Conservation (phyloP, 2,329 filamentous ascomycete species). For the Colletotrichum simmondsii region DNA sequence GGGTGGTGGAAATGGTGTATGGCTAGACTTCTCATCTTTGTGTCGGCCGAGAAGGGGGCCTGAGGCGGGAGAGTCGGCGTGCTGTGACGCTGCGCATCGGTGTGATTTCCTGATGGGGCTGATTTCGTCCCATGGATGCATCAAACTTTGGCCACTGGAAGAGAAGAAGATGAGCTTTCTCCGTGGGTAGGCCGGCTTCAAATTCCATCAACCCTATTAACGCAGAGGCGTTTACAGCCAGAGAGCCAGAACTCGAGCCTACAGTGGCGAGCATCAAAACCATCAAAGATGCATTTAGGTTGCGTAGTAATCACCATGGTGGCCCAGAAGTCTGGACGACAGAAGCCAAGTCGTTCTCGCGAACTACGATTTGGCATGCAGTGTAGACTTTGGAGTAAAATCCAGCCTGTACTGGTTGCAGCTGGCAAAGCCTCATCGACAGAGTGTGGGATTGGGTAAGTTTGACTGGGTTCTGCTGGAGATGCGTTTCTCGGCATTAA, state of each 20-base stretch:
- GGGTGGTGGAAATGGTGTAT: not conserved
- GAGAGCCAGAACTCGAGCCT: not conserved
- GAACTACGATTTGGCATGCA: not conserved
- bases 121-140: constrained; percentile 5
- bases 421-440: not conserved
- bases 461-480: not conserved
- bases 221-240: too few species aligned
- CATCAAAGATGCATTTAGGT: fast-evolving
- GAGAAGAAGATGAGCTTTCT: not conserved
- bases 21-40: not conserved
- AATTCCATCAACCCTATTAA: not conserved
- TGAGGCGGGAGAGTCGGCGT: not conserved
- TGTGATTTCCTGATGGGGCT: constrained; percentile 10
- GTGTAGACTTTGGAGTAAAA: not conserved
- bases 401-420: not conserved
- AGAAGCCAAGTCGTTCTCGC: not conserved
- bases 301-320: not conserved
- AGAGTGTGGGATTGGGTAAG: not conserved
- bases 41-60: not conserved
- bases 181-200: not conserved
- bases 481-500: constrained; percentile 10
- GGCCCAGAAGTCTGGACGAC: too few species aligned
- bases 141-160: constrained; percentile 11
- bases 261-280: not conserved
- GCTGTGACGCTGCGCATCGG: constrained; percentile 8